These are phyloP conservation scores for Termitomyces sp. DNA, from an alignment of 768 basidiomycete genomes.

Conservation along the genomic window DNA sequence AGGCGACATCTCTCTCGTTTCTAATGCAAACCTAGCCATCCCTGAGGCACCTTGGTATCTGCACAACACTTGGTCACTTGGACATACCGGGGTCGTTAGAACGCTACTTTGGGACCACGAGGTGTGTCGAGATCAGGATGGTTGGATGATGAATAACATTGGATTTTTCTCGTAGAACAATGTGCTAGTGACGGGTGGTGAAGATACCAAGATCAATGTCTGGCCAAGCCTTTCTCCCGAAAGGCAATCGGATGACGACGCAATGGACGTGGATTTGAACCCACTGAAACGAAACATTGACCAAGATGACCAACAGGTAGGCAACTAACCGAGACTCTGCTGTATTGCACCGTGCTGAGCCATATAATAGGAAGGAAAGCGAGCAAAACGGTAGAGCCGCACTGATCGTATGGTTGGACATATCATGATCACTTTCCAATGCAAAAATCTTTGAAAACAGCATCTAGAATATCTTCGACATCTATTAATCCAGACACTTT, in stretches of 20 bases:
- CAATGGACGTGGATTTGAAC: constrained; percentile 22
- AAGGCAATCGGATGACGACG: constrained; percentile 6
- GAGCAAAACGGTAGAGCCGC: constrained; percentile 8
- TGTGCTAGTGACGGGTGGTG: constrained; percentile 42
- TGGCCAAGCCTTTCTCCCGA: constrained; percentile 25
- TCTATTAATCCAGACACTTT: constrained; percentile 77
- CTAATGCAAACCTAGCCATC: constrained; percentile 32
- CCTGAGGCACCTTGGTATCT: constrained; percentile 41
- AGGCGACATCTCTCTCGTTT: constrained; percentile 53
- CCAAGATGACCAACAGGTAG: constrained; percentile 18
- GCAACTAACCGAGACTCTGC: background rate
- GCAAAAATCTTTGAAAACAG: constrained; percentile 82
- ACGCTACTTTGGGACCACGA: constrained; percentile 51
- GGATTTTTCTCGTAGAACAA: constrained; percentile 22
- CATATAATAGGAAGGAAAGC: constrained; percentile 12
- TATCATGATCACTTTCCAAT: constrained; percentile 55
- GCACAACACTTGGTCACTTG: constrained; percentile 45
- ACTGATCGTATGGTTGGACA: background rate
- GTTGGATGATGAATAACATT: background rate
- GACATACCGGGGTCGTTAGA: constrained; percentile 53
- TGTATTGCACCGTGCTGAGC: background rate
- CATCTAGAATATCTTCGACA: constrained; percentile 79
- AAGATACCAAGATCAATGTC: constrained; percentile 40
- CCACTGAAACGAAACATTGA: constrained; percentile 18
- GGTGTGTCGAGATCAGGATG: constrained; percentile 20